Evolutionary conservation across 768 basidiomycete species (phyloP).

Genomic region (Agaricus subrufescens): DNA sequence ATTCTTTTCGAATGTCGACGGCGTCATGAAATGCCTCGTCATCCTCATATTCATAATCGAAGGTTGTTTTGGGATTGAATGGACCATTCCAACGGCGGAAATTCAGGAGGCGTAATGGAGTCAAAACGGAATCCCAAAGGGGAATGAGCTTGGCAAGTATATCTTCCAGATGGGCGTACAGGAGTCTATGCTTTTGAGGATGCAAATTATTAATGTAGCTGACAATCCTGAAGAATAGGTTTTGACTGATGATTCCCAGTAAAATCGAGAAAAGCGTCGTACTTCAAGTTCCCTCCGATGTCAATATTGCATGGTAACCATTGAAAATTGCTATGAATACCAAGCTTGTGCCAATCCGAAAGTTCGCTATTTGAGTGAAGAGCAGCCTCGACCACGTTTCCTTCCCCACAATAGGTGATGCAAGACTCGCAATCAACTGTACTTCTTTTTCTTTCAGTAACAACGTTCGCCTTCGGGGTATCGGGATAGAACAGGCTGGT

Average conservation of each 20-base stretch:
- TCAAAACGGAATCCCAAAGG: constrained; percentile 22
- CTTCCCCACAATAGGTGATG: constrained; percentile 14
- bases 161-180: constrained; percentile 22
- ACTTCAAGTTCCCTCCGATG: constrained; percentile 14
- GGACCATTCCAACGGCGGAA: neutral
- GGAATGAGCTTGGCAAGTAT: constrained; percentile 25
- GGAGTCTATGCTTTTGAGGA: constrained; percentile 18
- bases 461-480: too few relatives aligned
- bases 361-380: neutral
- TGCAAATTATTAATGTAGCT: constrained; percentile 40
- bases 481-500: too few relatives aligned
- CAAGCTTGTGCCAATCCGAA: neutral
- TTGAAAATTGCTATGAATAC: constrained; percentile 10
- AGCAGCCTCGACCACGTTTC: constrained; percentile 1
- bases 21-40: neutral
- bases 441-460: too few relatives aligned
- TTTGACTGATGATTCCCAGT: too few relatives aligned
- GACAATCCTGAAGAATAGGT: constrained; percentile 12
- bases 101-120: constrained; percentile 9
- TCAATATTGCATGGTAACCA: constrained; percentile 15
- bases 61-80: constrained; percentile 8
- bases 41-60: constrained; percentile 9
- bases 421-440: constrained; percentile 11
- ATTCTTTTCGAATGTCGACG: neutral
- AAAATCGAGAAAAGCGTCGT: neutral